A percentile compares a stretch with the other conserved stretches of the same genome.
These are phyloP conservation scores for Hirschioporus abietinus DNA, from an alignment of 768 basidiomycete species.

Conservation along the genomic window DNA sequence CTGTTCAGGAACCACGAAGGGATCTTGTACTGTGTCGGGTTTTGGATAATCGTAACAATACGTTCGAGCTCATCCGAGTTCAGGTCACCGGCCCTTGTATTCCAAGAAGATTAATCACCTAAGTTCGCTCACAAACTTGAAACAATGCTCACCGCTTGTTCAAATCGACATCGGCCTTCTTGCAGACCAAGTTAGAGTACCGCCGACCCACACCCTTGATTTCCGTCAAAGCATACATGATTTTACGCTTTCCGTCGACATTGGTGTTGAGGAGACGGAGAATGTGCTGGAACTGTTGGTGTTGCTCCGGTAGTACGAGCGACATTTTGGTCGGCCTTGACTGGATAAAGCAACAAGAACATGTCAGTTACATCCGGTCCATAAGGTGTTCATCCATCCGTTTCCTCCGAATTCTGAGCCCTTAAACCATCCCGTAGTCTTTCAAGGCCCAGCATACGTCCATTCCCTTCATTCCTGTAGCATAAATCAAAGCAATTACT, in stretches of 20 bases:
- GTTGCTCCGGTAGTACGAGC: conserved; percentile 92
- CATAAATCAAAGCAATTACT: neutral
- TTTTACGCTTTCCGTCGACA: conserved; percentile 98
- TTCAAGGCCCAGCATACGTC: neutral
- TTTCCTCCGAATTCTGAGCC: neutral
- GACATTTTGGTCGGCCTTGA: conserved; percentile 55
- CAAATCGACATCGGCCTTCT: conserved; percentile 99
- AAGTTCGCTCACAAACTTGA: neutral
- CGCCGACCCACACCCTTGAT: conserved; percentile 99
- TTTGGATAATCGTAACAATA: conserved; percentile 98
- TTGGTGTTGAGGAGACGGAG: conserved; percentile 99
- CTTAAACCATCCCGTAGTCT: neutral
- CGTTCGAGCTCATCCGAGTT: conserved; percentile 99
- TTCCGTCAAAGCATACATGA: conserved; percentile 99
- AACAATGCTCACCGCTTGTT: conserved; percentile 82
- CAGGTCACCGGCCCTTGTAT: conserved; percentile 87
- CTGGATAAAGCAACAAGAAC: neutral
- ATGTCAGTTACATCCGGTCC: neutral
- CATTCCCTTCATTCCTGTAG: neutral
- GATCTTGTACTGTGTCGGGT: conserved; percentile 99
- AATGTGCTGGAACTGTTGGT: conserved; percentile 98
- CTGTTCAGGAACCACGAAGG: conserved; percentile 99
- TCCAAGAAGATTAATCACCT: neutral
- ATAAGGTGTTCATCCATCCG: neutral
- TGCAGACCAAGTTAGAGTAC: conserved; percentile 98